Base-by-base conservation (phyloP, 163 green algal species). In the Picocystis sp. region DNA sequence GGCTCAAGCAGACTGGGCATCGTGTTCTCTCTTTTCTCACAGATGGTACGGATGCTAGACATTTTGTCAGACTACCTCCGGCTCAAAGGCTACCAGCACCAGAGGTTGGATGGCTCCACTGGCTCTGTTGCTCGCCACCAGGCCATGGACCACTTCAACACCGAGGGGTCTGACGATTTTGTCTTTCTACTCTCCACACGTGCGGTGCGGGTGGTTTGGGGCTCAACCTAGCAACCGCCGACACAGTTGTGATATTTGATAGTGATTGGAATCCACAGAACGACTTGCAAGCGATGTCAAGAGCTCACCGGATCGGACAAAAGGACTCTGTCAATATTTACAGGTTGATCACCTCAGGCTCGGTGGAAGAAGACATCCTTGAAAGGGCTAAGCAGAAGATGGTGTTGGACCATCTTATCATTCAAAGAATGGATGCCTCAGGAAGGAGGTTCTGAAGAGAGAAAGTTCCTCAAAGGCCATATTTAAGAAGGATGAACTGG, bases 71-170 rank as follows among this genome's bases (percentile, higher is more conserved):
- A 95, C 62, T 94, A 94, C 71, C 77, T 93, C 59, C 66, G 78
- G 3, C 65, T 94, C 62, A 70, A 79, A 1, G 89, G 87, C 55
- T 93, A 76, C 51, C 65, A 76, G 49, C 80, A 91, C 65, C 87
- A 95, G 69, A 81, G 89, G 3, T 72, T 98, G 29, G 89, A 98
- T 56, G 89, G 89, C 48, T 87, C 70, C 52, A 95, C 84, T 14
- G 76, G 80, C 22, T 70, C 78, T 14, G 67, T 72, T 22, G 60
- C 74, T 45, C 72, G 89, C 2, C 80, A 54, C 17, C 62, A 83
- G 41, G 77, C 83, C 22, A 96, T 97, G 78, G 89, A 95, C 57
- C 71, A 82, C 42, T 97, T 97, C 74, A 96, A 97, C 66, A 68
- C 67, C 12, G 79, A 79, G 2, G 74, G 75, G 47, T 65, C 43